phyloP scores from a whole-genome alignment of 805 yeast species.

The Wickerhamomyces alni region DNA sequence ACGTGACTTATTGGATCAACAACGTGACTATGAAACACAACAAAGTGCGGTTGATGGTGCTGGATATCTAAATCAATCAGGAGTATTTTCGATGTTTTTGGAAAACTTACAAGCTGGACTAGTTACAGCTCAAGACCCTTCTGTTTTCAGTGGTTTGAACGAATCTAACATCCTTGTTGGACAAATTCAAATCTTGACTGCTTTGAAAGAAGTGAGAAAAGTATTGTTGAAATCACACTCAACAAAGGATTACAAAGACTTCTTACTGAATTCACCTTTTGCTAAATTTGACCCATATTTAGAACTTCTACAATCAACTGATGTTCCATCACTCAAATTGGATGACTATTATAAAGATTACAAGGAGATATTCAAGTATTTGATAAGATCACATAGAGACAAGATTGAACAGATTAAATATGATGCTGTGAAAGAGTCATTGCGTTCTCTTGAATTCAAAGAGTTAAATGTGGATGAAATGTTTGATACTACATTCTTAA shows the following conservation, averaged over 20 bases:
- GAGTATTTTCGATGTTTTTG: conserved; percentile 14
- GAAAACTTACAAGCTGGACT: conserved; percentile 13
- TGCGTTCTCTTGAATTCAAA: conserved; percentile 19
- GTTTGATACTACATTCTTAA: conserved; percentile 9
- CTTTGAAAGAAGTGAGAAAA: conserved; percentile 13
- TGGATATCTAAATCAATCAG: conserved; percentile 12
- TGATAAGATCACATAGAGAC: conserved; percentile 15
- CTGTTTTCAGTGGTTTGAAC: conserved; percentile 17
- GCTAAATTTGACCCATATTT: conserved; percentile 26
- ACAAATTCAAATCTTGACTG: conserved; percentile 17
- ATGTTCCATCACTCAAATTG: conserved; percentile 21
- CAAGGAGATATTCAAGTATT: conserved; percentile 16
- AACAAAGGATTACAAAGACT: conserved; percentile 4
- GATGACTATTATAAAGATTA: conserved; percentile 24
- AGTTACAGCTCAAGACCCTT: conserved; percentile 17
- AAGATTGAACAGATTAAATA: conserved; percentile 15
- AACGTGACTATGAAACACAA: conserved; percentile 11
- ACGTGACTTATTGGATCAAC: conserved; percentile 10
- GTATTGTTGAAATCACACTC: not conserved
- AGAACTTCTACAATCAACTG: conserved; percentile 27
- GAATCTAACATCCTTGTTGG: conserved; percentile 23
- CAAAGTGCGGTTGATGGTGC: too few relatives aligned
- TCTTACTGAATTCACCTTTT: conserved; percentile 18
- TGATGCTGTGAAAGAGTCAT: conserved; percentile 12
- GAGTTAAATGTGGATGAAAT: conserved; percentile 9